Conservation (phyloP, 306 rosid genomes). For the Sphenostylis stenocarpa region DNA sequence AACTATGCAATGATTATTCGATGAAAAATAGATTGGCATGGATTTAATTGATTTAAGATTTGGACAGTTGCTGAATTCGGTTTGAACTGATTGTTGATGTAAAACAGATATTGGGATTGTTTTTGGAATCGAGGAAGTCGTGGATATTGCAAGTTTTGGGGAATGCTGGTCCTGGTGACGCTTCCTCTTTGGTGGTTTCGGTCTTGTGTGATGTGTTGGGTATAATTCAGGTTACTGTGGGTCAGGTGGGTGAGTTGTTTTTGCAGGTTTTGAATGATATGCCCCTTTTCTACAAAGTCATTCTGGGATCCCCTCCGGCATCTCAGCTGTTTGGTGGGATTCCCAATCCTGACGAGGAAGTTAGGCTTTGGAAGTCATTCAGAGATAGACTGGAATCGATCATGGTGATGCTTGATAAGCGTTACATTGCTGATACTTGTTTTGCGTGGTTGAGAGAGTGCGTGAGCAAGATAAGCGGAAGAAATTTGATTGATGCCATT, state of each 20-base stretch:
- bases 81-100: slow-evolving; percentile 27
- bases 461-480: slow-evolving; percentile 67
- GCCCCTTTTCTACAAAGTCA: slow-evolving; percentile 88
- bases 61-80: slow-evolving; percentile 9
- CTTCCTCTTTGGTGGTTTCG: slow-evolving; percentile 57
- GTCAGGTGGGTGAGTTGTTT: slow-evolving; percentile 93
- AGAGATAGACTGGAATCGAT: slow-evolving; percentile 70
- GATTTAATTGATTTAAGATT: slow-evolving; percentile 12
- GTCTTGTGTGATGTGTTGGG: slow-evolving; percentile 81
- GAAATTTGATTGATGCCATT: slow-evolving; percentile 71
- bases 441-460: slow-evolving; percentile 81
- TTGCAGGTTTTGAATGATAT: slow-evolving; percentile 84
- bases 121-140: slow-evolving; percentile 78
- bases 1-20: not conserved
- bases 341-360: slow-evolving; percentile 94
- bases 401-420: slow-evolving; percentile 75
- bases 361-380: slow-evolving; percentile 89
- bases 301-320: slow-evolving; percentile 78
- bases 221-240: slow-evolving; percentile 86
- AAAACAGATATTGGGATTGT: slow-evolving; percentile 60
- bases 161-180: slow-evolving; percentile 49
- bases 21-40: slow-evolving; percentile 21
- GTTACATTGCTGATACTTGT: slow-evolving; percentile 67
- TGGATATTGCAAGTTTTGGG: slow-evolving; percentile 68
- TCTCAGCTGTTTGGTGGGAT: slow-evolving; percentile 94